A percentile compares a stretch with the other conserved stretches of the same genome.
phyloP scores from a whole-genome alignment of 2,329 filamentous ascomycete genomes.

The Colletotrichum aenigma region DNA sequence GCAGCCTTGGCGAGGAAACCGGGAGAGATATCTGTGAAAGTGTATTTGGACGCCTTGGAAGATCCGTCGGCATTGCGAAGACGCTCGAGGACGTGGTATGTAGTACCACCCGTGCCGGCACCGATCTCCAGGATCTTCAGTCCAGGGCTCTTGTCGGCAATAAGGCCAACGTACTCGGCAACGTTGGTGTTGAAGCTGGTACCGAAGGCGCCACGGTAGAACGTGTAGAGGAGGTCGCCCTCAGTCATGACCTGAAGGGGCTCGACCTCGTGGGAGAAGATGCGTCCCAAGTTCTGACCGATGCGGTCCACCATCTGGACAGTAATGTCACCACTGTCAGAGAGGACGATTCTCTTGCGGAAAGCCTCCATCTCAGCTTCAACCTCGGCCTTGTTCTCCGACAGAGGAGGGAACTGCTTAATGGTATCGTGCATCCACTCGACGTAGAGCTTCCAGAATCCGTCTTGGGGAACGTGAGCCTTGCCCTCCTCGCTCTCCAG shows the following conservation, averaged over 20 bases:
- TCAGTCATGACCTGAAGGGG: slow-evolving; percentile 41
- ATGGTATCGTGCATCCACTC: slow-evolving; percentile 13
- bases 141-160: slow-evolving; percentile 28
- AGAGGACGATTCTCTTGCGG: slow-evolving; percentile 6
- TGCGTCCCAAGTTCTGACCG: slow-evolving; percentile 27
- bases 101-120: slow-evolving; percentile 10
- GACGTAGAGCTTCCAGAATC: slow-evolving; percentile 10
- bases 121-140: slow-evolving; percentile 9
- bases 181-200: slow-evolving; percentile 16
- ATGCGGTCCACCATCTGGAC: slow-evolving; percentile 14
- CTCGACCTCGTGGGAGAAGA: slow-evolving; percentile 35
- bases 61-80: slow-evolving; percentile 5
- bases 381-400: not conserved
- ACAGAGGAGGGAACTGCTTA: not conserved
- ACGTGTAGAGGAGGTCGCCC: slow-evolving; percentile 33
- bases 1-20: slow-evolving; percentile 44
- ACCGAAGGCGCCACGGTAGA: slow-evolving; percentile 29
- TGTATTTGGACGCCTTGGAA: slow-evolving; percentile 32
- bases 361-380: not conserved
- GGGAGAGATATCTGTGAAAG: slow-evolving; percentile 49
- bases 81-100: slow-evolving; percentile 9
- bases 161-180: slow-evolving; percentile 3
- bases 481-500: slow-evolving; percentile 1
- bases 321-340: slow-evolving; percentile 10
- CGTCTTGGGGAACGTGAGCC: not conserved